Evolutionary conservation across 1,284 basidiomycete genomes (phyloP), one percentile per base, ranked within the genome.

Genomic region (Ceratobasidium sp.): DNA sequence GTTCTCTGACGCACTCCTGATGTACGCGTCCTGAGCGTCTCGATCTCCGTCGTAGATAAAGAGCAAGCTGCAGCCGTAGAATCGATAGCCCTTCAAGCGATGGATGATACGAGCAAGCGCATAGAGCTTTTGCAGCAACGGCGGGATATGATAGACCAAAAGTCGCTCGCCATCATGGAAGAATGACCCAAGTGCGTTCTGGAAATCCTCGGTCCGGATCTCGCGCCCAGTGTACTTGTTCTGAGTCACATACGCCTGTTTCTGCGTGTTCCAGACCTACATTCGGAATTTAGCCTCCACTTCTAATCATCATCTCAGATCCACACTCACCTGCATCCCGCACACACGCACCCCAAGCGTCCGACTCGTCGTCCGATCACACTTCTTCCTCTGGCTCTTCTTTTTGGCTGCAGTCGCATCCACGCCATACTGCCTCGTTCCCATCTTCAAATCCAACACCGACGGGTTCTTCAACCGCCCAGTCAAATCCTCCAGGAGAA

Each of bases 391-490:
- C 83, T 99, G 98, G 79, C 95, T 98, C 83, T 91, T 93, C 87
- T 98, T 98, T 85, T 99, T 99, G 72, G 89, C 86, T 0, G 91
- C 85, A 3, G 93, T 94, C 26, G 97, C 97, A 78, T 98, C 95
- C 82, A 98, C 93, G 16, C 98, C 98, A 82, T 99, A 98, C 83
- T 99, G 97, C 50, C 97, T 87, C 41, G 96, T 98, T 14, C 97
- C 97, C 97, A 99, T 99, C 86, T 99, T 99, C 78, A 99, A 85
- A 82, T 99, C 97, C 76, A 99, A 88, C 50, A 99, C 98, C 79
- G 97, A 99, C 2, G 98, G 95, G 66, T 89, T 89, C 81, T 93
- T 96, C 77, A 98, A 83, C n/a, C 93, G 86, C 23, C 98, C 98
- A 0, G 97, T 99, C 54, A 99, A 84, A 80, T 99, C 98, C 82